These are phyloP conservation scores for Babesia sp. DNA, from an alignment of 169 alveolate species.

Conservation along the genomic window DNA sequence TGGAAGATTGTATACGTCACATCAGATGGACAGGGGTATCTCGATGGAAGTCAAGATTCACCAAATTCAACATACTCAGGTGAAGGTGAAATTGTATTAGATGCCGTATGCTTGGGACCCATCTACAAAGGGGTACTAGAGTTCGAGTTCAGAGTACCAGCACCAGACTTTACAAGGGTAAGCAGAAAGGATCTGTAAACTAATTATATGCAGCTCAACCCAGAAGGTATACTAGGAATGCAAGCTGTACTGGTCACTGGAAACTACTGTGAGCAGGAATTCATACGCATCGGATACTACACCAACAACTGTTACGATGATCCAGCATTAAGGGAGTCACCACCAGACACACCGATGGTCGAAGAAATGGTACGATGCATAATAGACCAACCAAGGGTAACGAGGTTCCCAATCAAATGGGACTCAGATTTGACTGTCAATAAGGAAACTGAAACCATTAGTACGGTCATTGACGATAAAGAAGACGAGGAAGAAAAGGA, in stretches of 20 bases:
- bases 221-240: constrained; percentile 89
- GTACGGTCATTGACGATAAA: constrained; percentile 43
- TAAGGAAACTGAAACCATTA: constrained; percentile 67
- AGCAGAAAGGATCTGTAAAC: background rate
- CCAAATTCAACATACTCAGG: constrained; percentile 15
- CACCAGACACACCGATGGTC: constrained; percentile 89
- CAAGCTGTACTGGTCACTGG: constrained; percentile 95
- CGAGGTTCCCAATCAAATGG: constrained; percentile 95
- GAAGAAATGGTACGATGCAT: constrained; percentile 90
- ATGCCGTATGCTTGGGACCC: constrained; percentile 92
- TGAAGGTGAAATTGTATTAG: constrained; percentile 91
- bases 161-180: constrained; percentile 91
- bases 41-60: constrained; percentile 2
- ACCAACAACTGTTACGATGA: constrained; percentile 92
- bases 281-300: constrained; percentile 96
- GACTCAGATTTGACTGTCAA: constrained; percentile 74
- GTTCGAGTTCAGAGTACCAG: constrained; percentile 89
- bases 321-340: constrained; percentile 90
- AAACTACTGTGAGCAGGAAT: constrained; percentile 91
- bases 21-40: constrained; percentile 70
- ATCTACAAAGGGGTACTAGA: constrained; percentile 90
- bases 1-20: constrained; percentile 88
- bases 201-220: constrained; percentile 68
- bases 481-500: constrained; percentile 48
- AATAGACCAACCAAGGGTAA: constrained; percentile 96